Conservation (phyloP, 1,284 basidiomycete species). For the Rhodofomes roseus region DNA sequence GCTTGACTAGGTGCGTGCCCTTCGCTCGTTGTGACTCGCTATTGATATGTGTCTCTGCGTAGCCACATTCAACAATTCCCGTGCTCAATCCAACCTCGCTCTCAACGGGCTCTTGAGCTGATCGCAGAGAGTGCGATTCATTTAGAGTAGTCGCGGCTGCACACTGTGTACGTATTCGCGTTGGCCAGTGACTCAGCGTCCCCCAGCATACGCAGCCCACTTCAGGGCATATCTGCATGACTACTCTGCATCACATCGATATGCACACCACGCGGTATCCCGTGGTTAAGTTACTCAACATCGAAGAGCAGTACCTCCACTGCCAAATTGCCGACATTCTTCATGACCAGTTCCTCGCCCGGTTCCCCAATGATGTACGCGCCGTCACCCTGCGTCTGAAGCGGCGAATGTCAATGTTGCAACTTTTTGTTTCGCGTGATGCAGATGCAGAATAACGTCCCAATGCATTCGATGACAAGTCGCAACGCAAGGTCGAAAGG, state of each 20-base stretch:
- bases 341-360: slow-evolving; percentile 44
- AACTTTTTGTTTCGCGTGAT: too few species aligned
- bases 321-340: slow-evolving; percentile 55
- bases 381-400: slow-evolving; percentile 78
- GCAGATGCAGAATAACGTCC: too few species aligned
- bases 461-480: too few species aligned
- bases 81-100: background rate
- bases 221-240: too few species aligned
- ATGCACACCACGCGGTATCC: too few species aligned
- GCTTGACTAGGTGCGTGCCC: background rate
- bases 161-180: too few species aligned
- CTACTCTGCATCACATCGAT: too few species aligned
- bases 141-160: too few species aligned
- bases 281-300: slow-evolving; percentile 51
- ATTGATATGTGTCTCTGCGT: background rate
- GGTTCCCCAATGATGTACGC: slow-evolving; percentile 54
- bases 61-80: background rate
- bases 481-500: too few species aligned
- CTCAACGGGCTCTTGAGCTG: background rate
- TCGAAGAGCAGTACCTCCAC: slow-evolving; percentile 78
- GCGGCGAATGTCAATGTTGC: too few species aligned
- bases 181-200: too few species aligned
- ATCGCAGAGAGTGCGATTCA: background rate
- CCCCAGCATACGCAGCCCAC: too few species aligned
- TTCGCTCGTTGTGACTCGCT: background rate